Conservation (phyloP, 2,329 filamentous ascomycete genomes). For the Cladorrhinum sp. region DNA sequence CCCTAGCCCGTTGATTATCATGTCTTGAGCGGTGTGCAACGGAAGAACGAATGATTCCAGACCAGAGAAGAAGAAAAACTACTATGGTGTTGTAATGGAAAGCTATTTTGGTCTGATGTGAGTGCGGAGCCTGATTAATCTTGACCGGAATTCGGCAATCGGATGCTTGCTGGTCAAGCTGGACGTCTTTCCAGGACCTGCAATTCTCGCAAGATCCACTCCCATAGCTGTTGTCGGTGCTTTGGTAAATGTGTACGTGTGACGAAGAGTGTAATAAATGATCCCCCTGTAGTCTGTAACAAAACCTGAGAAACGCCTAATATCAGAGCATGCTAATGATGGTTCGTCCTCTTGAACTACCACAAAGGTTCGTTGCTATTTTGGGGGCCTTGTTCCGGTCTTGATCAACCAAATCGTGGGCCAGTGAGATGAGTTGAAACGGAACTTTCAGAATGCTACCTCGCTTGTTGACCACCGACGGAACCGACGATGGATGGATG, state of each 20-base stretch:
- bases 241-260: neutral
- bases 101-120: constrained; percentile 12
- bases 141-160: constrained; percentile 22
- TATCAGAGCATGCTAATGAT: constrained; percentile 11
- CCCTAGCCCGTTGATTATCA: too few relatives aligned
- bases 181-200: neutral
- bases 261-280: neutral
- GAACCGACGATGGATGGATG: neutral
- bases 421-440: neutral
- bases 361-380: neutral
- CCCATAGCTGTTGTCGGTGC: neutral
- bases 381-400: neutral
- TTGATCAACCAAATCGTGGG: neutral
- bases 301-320: constrained; percentile 6
- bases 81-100: neutral
- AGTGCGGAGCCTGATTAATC: constrained; percentile 11
- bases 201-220: neutral
- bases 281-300: neutral
- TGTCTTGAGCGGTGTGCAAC: too few relatives aligned
- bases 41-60: neutral
- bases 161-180: constrained; percentile 4
- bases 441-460: constrained; percentile 8
- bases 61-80: neutral
- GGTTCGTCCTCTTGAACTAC: neutral
- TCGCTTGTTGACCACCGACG: neutral